Percentiles rank a stretch among this genome's conserved stretches.
Evolutionary conservation across 495 filamentous ascomycete species (phyloP).

Genomic region (Aspergillus leporis): DNA sequence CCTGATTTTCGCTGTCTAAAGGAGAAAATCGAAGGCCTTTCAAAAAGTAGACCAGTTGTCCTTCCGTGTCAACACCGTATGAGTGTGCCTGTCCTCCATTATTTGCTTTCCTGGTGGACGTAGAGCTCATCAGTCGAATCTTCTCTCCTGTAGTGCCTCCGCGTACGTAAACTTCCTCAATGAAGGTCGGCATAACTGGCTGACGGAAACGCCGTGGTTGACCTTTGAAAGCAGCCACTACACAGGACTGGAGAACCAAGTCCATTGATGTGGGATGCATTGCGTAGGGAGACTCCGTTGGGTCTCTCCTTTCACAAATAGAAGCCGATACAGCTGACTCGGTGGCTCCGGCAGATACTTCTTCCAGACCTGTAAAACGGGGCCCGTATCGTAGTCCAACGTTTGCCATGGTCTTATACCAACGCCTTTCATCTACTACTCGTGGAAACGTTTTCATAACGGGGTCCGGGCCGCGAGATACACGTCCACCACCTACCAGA

Average conservation of each 20-base stretch:
- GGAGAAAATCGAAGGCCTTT: too few species aligned
- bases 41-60: slow-evolving; percentile 12
- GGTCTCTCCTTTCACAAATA: neutral
- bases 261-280: neutral
- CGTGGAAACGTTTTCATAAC: too few species aligned
- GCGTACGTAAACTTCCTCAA: slow-evolving; percentile 32
- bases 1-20: too few species aligned
- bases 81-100: too few species aligned
- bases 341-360: neutral
- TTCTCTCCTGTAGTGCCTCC: too few species aligned
- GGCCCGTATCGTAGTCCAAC: slow-evolving; percentile 9
- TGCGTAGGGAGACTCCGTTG: neutral
- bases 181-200: slow-evolving; percentile 25
- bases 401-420: neutral
- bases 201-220: neutral
- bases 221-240: neutral
- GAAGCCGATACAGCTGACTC: neutral
- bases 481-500: too few species aligned
- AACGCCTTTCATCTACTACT: too few species aligned
- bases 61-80: slow-evolving; percentile 7
- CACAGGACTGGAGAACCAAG: neutral
- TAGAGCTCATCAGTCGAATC: too few species aligned
- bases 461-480: too few species aligned
- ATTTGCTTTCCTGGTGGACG: too few species aligned
- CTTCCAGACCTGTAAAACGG: neutral